Evolutionary conservation across 2,329 filamentous ascomycete species (phyloP).

Genomic region (Thielaviopsis musarum): DNA sequence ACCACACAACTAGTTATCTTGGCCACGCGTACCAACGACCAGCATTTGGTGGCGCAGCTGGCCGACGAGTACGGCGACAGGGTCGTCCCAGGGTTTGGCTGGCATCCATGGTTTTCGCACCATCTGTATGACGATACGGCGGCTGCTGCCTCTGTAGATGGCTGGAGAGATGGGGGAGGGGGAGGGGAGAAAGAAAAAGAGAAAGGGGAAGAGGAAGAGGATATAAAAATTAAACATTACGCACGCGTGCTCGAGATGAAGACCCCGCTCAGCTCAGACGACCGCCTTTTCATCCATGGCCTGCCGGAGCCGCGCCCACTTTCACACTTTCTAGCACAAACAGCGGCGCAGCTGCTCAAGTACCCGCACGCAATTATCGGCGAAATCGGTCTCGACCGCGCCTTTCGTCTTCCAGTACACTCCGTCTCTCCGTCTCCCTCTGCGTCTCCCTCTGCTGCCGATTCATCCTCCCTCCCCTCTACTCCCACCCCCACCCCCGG

Average conservation of each 20-base stretch:
- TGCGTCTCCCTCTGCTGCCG: neutral
- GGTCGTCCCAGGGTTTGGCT: slow-evolving; percentile 58
- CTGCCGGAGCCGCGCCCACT: slow-evolving; percentile 46
- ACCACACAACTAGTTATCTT: slow-evolving; percentile 53
- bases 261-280: slow-evolving; percentile 25
- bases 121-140: slow-evolving; percentile 49
- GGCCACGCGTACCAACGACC: slow-evolving; percentile 61
- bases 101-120: slow-evolving; percentile 78
- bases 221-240: slow-evolving; percentile 40
- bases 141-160: slow-evolving; percentile 14
- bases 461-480: neutral
- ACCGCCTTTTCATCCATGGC: slow-evolving; percentile 26
- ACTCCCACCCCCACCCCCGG: slow-evolving; percentile 42
- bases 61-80: slow-evolving; percentile 25
- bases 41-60: slow-evolving; percentile 49
- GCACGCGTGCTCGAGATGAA: slow-evolving; percentile 45
- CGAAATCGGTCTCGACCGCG: slow-evolving; percentile 63
- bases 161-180: too few species aligned
- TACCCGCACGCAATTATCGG: slow-evolving; percentile 53
- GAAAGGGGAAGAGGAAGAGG: too few species aligned
- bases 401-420: slow-evolving; percentile 49
- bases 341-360: slow-evolving; percentile 33
- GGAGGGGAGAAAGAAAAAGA: too few species aligned
- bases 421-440: slow-evolving; percentile 16
- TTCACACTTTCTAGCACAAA: slow-evolving; percentile 39